Conservation (phyloP, 1,284 basidiomycete genomes). For the Cryptococcus depauperatus region DNA sequence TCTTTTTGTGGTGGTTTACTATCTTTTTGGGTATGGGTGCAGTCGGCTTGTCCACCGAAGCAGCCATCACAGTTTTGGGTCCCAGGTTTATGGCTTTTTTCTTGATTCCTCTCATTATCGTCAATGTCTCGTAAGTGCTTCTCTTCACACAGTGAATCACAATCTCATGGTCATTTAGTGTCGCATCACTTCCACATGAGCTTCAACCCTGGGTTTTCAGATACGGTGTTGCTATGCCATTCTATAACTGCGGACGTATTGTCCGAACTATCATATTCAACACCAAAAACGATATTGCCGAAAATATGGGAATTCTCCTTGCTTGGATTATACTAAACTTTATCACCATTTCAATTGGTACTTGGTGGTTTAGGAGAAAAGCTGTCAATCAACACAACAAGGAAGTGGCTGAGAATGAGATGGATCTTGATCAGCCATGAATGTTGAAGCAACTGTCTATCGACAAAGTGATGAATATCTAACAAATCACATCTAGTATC, state of each 20-base stretch:
- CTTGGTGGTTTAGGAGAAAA: constrained; percentile 44
- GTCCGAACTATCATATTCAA: constrained; percentile 60
- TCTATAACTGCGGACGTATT: constrained; percentile 58
- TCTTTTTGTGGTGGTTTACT: constrained; percentile 68
- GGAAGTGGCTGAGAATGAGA: constrained; percentile 21
- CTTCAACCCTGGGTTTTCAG: constrained; percentile 59
- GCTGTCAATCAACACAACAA: constrained; percentile 31
- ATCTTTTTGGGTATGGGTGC: constrained; percentile 49
- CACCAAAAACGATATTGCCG: constrained; percentile 54
- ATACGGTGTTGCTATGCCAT: constrained; percentile 54
- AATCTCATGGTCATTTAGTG: too few species aligned
- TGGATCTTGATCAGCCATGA: too few species aligned
- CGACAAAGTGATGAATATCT: too few species aligned
- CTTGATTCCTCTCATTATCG: constrained; percentile 52
- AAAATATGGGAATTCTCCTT: constrained; percentile 49
- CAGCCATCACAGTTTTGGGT: constrained; percentile 39
- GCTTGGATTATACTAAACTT: constrained; percentile 47
- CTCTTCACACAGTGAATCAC: background rate
- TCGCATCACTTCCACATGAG: constrained; percentile 55
- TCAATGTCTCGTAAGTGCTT: constrained; percentile 53
- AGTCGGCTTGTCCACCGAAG: constrained; percentile 55
- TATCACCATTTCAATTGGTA: constrained; percentile 46
- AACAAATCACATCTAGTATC: too few species aligned
- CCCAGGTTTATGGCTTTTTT: constrained; percentile 41
- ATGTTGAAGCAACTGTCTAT: too few species aligned